Evolutionary conservation across 345 rosid species (phyloP), one percentile per base, ranked within the genome.

Genomic region (Gossypium rotundifolium): DNA sequence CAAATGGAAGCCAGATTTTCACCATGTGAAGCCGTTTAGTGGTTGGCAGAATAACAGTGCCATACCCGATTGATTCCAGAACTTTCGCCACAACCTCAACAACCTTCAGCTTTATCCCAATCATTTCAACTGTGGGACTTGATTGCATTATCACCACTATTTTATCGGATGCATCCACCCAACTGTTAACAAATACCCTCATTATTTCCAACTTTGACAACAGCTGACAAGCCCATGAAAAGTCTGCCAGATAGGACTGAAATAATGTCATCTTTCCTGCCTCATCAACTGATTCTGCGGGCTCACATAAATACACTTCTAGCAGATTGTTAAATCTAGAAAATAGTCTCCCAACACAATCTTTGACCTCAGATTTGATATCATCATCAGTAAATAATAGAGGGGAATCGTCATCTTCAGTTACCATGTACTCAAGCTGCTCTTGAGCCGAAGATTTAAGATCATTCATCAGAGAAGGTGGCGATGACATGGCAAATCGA

Each of bases 1-100:
- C 93, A 83, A 87, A 91, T 0, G 98, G 97, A 84, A 94, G 97
- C 98, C 97, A 94, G 13, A 84, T 75, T 81, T 92, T 90, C 48
- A 90, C 84, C 81, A 85, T 84, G 64, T 87, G 80, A 77, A 89
- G 87, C 74, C 97, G 83, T 85, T 83, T 90, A 33, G 74, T 75
- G 11, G 92, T 78, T 40, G 97, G 91, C 61, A 94, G 79, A 67
- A 89, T 85, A 70, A 92, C 93, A 38, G 84, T 87, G 63, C 97
- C 97, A 58, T 79, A 87, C 13, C 91, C 89, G 0, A 94, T 87
- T 76, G 97, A 82, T 77, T 94, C 97, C 58, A 94, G 55, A 46
- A 92, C 97, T 83, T 91, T 94, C 11, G 93, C 75, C 4, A 89
- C 77, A 78, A 89, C 89, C 82, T 92, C 97, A 8, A 86, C 82